phyloP scores from a whole-genome alignment of 2,329 filamentous ascomycete genomes.

The Coniochaeta sp. region DNA sequence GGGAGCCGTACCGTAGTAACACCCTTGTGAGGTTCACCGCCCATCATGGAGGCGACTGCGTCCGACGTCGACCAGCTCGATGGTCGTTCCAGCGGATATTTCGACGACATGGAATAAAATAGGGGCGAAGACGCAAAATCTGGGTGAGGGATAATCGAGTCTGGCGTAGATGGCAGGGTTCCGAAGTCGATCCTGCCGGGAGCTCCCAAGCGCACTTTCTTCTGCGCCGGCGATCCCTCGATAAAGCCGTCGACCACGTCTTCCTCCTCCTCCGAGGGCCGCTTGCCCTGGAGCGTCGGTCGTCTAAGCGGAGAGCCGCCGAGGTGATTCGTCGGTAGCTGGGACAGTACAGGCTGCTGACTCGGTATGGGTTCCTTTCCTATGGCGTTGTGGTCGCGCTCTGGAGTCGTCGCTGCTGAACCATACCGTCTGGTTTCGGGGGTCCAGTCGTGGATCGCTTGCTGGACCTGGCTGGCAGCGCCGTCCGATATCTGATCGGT shows the following conservation, averaged over 20 bases:
- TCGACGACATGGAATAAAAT: constrained; percentile 42
- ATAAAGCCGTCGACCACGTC: constrained; percentile 4
- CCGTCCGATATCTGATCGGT: constrained; percentile 7
- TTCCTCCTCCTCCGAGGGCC: constrained; percentile 17
- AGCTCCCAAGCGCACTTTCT: constrained; percentile 41
- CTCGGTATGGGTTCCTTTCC: constrained; percentile 8
- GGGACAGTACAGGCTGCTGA: constrained; percentile 1
- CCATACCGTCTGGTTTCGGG: constrained; percentile 21
- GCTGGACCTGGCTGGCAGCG: constrained; percentile 8
- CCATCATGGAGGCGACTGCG: constrained; percentile 38
- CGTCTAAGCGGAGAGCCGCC: constrained; percentile 2
- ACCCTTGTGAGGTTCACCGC: constrained; percentile 34
- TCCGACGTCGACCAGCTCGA: constrained; percentile 32
- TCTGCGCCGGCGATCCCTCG: constrained; percentile 21
- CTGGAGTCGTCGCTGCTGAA: constrained; percentile 17
- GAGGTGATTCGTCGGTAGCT: neutral
- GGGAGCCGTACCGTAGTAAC: constrained; percentile 51
- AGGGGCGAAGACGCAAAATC: constrained; percentile 38
- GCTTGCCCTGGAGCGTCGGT: constrained; percentile 18
- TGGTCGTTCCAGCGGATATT: constrained; percentile 27
- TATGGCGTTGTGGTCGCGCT: constrained; percentile 10
- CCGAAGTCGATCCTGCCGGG: constrained; percentile 38
- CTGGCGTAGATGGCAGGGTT: constrained; percentile 15
- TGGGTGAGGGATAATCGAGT: constrained; percentile 6
- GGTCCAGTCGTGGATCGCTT: constrained; percentile 11